Conservation (phyloP, 768 basidiomycete species). For the Russula abietina region DNA sequence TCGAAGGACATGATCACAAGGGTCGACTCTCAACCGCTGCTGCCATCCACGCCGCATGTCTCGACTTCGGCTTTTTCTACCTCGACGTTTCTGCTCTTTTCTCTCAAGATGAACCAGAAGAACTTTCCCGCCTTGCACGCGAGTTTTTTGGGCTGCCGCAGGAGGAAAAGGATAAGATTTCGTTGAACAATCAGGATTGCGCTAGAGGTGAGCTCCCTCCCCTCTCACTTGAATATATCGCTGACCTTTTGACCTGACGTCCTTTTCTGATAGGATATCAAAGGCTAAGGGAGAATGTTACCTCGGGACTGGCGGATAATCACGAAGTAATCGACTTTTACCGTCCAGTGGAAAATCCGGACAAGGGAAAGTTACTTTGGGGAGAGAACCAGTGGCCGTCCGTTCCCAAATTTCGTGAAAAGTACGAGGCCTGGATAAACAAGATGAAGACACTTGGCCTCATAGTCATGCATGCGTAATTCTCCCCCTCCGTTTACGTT, state of each 20-base stretch:
- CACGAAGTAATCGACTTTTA: conserved; percentile 86
- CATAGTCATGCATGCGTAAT: conserved; percentile 78
- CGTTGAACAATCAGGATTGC: too few relatives aligned
- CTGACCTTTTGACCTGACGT: too few relatives aligned
- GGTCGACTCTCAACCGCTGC: conserved; percentile 42
- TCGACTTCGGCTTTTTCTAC: conserved; percentile 47
- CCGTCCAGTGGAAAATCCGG: conserved; percentile 60
- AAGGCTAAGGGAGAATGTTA: conserved; percentile 65
- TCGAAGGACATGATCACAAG: conserved; percentile 36
- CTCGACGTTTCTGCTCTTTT: conserved; percentile 61
- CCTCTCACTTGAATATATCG: too few relatives aligned
- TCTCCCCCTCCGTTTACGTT: neutral
- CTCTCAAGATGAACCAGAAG: conserved; percentile 52
- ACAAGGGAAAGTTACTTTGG: conserved; percentile 66
- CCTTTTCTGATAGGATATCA: conserved; percentile 45
- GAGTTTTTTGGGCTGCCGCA: conserved; percentile 38
- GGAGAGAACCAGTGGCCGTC: conserved; percentile 88
- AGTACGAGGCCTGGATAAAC: conserved; percentile 68
- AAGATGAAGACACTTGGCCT: conserved; percentile 83
- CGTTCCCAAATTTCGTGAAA: conserved; percentile 49
- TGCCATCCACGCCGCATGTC: conserved; percentile 56
- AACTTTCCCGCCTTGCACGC: conserved; percentile 57
- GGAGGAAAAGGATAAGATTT: too few relatives aligned
- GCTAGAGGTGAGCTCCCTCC: too few relatives aligned
- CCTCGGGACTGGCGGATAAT: conserved; percentile 75